These are phyloP conservation scores for Talaromyces rugulosus DNA, from an alignment of 2,329 filamentous ascomycete species.

Conservation along the genomic window DNA sequence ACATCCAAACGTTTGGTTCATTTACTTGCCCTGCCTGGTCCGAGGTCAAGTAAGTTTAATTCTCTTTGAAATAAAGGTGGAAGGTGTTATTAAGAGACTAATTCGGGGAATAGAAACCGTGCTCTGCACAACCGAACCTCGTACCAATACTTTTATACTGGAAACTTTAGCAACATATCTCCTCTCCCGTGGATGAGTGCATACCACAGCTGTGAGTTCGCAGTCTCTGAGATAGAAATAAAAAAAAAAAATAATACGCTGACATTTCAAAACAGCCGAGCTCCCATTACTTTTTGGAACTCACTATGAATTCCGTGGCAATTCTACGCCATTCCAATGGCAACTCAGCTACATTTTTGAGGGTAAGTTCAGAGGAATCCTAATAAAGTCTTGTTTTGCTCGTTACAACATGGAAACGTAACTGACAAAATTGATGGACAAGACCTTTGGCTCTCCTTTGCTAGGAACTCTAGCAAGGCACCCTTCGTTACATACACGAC, in stretches of 20 bases:
- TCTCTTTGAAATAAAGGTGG: not conserved
- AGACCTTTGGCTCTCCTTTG: not conserved
- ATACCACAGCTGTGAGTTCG: slow-evolving; percentile 28
- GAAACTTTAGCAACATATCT: slow-evolving; percentile 38
- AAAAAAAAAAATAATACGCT: not conserved
- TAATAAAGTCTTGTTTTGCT: too few species aligned
- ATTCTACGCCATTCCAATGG: slow-evolving; percentile 13
- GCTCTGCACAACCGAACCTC: slow-evolving; percentile 26
- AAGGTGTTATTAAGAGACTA: not conserved
- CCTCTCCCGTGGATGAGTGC: slow-evolving; percentile 38
- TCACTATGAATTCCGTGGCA: slow-evolving; percentile 17
- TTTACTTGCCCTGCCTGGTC: slow-evolving; percentile 22
- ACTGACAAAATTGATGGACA: not conserved
- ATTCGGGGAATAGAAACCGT: slow-evolving; percentile 13
- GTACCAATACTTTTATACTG: slow-evolving; percentile 38
- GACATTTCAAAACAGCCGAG: slow-evolving; percentile 21
- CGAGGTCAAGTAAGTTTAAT: slow-evolving; percentile 17
- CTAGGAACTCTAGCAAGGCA: not conserved
- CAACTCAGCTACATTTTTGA: slow-evolving; percentile 8
- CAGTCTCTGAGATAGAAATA: not conserved
- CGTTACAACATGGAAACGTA: too few species aligned
- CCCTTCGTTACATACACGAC: not conserved
- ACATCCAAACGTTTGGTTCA: not conserved
- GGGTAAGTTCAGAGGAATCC: not conserved
- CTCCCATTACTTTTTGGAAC: slow-evolving; percentile 39